These are phyloP conservation scores for Leonotis leonurus DNA, from an alignment of 257 asterid species.

Conservation along the genomic window DNA sequence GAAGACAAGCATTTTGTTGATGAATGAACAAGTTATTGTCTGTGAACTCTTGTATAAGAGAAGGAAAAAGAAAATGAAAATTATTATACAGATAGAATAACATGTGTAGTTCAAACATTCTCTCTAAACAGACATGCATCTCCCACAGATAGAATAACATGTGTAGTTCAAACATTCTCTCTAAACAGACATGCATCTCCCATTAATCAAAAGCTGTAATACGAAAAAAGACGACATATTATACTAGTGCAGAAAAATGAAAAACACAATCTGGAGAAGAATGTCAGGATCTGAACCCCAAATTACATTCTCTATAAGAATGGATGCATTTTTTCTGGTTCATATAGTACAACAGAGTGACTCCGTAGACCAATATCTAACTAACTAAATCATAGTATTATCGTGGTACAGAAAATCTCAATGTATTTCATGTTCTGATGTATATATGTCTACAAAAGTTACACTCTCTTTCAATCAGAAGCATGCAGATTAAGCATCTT, in stretches of 20 bases:
- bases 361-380: too few relatives aligned
- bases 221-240: too few relatives aligned
- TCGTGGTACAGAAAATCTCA: constrained; percentile 3
- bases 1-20: background rate
- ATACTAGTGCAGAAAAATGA: too few relatives aligned
- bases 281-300: background rate
- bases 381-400: background rate
- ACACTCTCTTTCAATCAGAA: constrained; percentile 15
- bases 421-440: background rate
- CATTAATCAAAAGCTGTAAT: too few relatives aligned
- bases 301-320: background rate
- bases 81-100: background rate
- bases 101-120: background rate
- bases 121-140: too few relatives aligned
- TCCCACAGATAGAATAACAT: background rate
- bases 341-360: background rate
- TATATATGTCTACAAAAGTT: background rate
- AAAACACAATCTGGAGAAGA: background rate
- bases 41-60: background rate
- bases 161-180: background rate
- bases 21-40: background rate
- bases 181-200: too few relatives aligned
- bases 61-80: background rate
- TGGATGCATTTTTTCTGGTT: constrained; percentile 2
- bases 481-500: constrained; percentile 30